These are phyloP conservation scores for Endotrypanum monterogeii DNA, from an alignment of 208 protist genomes.

Conservation along the genomic window DNA sequence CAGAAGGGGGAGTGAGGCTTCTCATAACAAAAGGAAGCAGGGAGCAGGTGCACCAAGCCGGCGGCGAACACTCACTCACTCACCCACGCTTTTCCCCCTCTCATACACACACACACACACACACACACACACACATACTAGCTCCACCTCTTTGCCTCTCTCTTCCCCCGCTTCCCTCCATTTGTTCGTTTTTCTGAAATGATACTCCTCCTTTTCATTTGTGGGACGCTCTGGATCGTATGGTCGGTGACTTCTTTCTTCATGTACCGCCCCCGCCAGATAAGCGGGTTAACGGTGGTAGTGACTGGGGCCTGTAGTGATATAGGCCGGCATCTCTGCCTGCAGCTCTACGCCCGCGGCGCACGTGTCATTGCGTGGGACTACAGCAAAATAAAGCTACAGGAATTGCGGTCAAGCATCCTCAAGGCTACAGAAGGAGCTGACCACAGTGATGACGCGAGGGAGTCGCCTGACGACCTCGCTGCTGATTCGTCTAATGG, in stretches of 20 bases:
- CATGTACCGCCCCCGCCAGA: slow-evolving; percentile 32
- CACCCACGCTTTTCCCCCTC: too few species aligned
- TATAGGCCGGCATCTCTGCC: slow-evolving; percentile 46
- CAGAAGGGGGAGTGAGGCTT: not conserved
- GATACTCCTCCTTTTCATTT: slow-evolving; percentile 63
- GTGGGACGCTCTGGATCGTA: slow-evolving; percentile 45
- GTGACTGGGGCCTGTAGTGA: slow-evolving; percentile 60
- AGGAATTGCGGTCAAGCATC: slow-evolving; percentile 48
- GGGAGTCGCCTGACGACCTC: not conserved
- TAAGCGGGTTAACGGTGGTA: slow-evolving; percentile 54
- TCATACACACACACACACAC: too few species aligned
- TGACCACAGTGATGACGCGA: not conserved
- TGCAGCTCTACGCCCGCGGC: slow-evolving; percentile 44
- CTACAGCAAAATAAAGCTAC: slow-evolving; percentile 44
- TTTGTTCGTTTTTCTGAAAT: too few species aligned
- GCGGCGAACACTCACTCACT: not conserved
- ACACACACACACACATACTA: too few species aligned
- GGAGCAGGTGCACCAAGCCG: not conserved
- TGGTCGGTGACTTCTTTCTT: slow-evolving; percentile 54
- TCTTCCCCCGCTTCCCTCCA: not conserved
- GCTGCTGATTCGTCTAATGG: not conserved
- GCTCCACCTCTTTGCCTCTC: not conserved
- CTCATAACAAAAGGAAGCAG: too few species aligned
- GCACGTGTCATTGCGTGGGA: slow-evolving; percentile 71
- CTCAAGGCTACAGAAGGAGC: not conserved